Evolutionary conservation across 78 protist genomes (phyloP).

Genomic region (Dictyostelium capitatum): DNA sequence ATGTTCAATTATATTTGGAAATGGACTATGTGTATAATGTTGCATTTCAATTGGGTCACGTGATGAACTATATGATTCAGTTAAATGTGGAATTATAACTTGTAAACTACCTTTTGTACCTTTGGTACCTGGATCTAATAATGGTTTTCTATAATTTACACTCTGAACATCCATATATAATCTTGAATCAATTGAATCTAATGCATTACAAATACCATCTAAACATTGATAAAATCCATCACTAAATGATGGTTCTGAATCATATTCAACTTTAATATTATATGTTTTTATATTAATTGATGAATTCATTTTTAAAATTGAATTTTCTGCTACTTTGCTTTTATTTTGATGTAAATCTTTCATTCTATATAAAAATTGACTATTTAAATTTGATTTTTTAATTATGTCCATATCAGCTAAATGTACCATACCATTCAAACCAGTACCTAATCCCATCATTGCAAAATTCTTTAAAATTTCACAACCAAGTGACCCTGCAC

Average conservation of each 20-base stretch:
- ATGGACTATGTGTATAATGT: constrained; percentile 96
- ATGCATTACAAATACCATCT: constrained; percentile 94
- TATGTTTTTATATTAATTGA: constrained; percentile 85
- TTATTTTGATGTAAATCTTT: constrained; percentile 92
- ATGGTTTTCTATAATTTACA: constrained; percentile 92
- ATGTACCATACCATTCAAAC: constrained; percentile 71
- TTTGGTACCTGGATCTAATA: constrained; percentile 96
- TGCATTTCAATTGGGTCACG: constrained; percentile 98
- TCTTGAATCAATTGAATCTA: constrained; percentile 97
- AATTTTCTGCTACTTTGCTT: constrained; percentile 94
- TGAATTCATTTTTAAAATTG: constrained; percentile 95
- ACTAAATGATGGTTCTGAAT: constrained; percentile 93
- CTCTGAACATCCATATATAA: constrained; percentile 96
- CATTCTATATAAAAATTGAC: constrained; percentile 98
- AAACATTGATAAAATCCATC: constrained; percentile 94
- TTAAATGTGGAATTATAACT: constrained; percentile 96
- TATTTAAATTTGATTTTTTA: constrained; percentile 95
- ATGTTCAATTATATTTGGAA: constrained; percentile 98
- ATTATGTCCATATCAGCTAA: constrained; percentile 99
- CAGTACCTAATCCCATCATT: constrained; percentile 94
- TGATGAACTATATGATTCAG: constrained; percentile 96
- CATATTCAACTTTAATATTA: constrained; percentile 90
- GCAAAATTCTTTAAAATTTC: constrained; percentile 97
- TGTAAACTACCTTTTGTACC: constrained; percentile 98
- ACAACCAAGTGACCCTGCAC: constrained; percentile 99